Conservation (phyloP, 768 basidiomycete species). For the Lactarius trivialis region DNA sequence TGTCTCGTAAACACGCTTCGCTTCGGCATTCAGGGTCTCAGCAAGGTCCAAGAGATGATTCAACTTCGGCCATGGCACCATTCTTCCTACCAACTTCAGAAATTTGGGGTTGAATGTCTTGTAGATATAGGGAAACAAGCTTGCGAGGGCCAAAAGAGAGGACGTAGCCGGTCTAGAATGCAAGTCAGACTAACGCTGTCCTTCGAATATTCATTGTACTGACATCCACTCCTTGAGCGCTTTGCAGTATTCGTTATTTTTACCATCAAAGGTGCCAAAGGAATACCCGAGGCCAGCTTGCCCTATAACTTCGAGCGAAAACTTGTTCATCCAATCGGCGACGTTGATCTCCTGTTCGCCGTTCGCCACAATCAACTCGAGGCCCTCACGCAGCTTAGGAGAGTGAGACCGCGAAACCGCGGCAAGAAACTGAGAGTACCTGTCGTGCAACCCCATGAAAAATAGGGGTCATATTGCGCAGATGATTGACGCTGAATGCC, state of each 20-base stretch:
- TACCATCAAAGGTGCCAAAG: conserved; percentile 3
- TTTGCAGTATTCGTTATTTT: conserved; percentile 20
- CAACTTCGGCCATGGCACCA: conserved; percentile 31
- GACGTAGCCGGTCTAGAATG: conserved; percentile 3
- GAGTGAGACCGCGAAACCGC: no score
- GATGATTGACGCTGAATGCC: conserved; percentile 8
- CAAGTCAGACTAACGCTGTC: neutral
- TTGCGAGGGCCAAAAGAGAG: conserved; percentile 8
- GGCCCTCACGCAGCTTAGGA: no score
- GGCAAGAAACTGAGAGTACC: conserved; percentile 1
- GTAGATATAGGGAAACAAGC: neutral
- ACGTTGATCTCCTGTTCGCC: conserved; percentile 29
- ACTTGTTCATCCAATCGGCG: neutral
- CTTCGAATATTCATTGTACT: neutral
- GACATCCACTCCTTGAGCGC: conserved; percentile 25
- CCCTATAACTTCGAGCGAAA: conserved; percentile 13
- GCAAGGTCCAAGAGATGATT: conserved; percentile 28
- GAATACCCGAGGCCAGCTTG: conserved; percentile 5
- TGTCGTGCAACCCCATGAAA: conserved; percentile 18
- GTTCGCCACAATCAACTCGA: conserved; percentile 26
- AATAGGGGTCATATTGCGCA: conserved; percentile 22
- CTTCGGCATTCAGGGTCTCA: conserved; percentile 32
- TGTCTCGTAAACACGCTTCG: conserved; percentile 32
- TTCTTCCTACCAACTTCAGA: conserved; percentile 31
- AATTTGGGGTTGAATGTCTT: conserved; percentile 26